A percentile compares a stretch with the other conserved stretches of the same genome.
These are phyloP conservation scores for Triticum turgidum DNA, from an alignment of 176 grass and related monocot genomes.

Conservation along the genomic window DNA sequence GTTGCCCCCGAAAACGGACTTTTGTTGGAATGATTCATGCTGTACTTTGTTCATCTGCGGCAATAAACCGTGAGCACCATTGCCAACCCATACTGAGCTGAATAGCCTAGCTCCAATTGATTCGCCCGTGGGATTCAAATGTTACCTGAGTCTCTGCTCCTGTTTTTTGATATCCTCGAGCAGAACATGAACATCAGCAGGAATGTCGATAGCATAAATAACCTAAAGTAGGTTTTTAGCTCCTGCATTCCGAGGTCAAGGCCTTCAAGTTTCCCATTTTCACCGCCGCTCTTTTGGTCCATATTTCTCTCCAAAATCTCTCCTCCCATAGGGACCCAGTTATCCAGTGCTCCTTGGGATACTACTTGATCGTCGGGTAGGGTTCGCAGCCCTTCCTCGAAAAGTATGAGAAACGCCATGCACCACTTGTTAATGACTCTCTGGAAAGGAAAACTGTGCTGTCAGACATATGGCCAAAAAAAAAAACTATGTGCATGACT, in stretches of 20 bases:
- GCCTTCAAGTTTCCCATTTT: conserved; percentile 57
- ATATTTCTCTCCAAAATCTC: conserved; percentile 35
- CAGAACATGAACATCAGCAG: conserved; percentile 98
- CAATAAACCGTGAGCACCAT: not conserved
- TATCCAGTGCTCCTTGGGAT: conserved; percentile 32
- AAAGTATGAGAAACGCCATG: conserved; percentile 81
- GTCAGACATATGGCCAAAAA: not conserved
- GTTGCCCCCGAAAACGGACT: not conserved
- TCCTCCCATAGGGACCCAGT: conserved; percentile 43
- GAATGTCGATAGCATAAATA: conserved; percentile 87
- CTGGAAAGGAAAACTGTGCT: conserved; percentile 36
- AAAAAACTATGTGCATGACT: not conserved
- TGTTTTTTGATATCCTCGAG: conserved; percentile 86
- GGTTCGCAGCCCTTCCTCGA: conserved; percentile 58
- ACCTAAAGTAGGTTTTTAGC: conserved; percentile 85
- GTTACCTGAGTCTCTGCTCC: conserved; percentile 53
- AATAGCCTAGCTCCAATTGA: not conserved
- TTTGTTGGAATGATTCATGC: not conserved
- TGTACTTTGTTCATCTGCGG: conserved; percentile 38
- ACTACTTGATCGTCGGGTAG: conserved; percentile 29
- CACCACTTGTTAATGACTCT: conserved; percentile 78
- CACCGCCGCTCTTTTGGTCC: conserved; percentile 11
- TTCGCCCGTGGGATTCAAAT: conserved; percentile 21
- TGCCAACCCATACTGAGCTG: not conserved
- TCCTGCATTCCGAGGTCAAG: conserved; percentile 94